Evolutionary conservation across 371 early-diverging fungal species (phyloP).

Genomic region (Mortierella sp.): DNA sequence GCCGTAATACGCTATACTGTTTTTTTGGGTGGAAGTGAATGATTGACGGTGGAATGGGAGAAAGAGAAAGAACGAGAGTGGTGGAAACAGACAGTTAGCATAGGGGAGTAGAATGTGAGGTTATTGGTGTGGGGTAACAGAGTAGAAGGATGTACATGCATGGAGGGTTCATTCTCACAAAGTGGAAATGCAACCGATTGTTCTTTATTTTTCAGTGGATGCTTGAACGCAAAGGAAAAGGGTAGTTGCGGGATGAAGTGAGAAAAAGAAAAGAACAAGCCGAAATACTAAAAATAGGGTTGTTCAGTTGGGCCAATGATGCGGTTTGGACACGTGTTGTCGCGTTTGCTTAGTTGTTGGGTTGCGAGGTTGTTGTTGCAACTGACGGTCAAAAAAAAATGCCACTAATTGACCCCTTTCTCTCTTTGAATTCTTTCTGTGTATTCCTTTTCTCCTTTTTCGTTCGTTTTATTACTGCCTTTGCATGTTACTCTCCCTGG

Average conservation of each 20-base stretch:
- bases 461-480: not conserved
- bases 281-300: too few relatives aligned
- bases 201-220: not conserved
- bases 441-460: not conserved
- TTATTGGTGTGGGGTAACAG: not conserved
- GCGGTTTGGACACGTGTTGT: too few relatives aligned
- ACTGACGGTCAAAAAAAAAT: too few relatives aligned
- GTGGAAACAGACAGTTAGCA: not conserved
- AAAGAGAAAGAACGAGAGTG: not conserved
- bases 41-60: not conserved
- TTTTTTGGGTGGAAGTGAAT: not conserved
- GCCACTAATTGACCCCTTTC: not conserved
- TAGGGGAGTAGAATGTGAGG: not conserved
- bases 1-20: too few relatives aligned
- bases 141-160: not conserved
- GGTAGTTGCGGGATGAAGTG: not conserved
- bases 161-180: not conserved
- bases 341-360: too few relatives aligned
- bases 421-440: not conserved
- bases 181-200: not conserved
- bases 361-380: too few relatives aligned
- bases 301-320: too few relatives aligned
- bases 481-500: not conserved
- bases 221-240: not conserved
- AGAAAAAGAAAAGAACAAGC: not conserved